Percentiles rank a stretch among this genome's conserved stretches.
Conservation (phyloP, 225 moss, liverwort and hornwort genomes). For the Bryoerythrophyllum caledonicum region DNA sequence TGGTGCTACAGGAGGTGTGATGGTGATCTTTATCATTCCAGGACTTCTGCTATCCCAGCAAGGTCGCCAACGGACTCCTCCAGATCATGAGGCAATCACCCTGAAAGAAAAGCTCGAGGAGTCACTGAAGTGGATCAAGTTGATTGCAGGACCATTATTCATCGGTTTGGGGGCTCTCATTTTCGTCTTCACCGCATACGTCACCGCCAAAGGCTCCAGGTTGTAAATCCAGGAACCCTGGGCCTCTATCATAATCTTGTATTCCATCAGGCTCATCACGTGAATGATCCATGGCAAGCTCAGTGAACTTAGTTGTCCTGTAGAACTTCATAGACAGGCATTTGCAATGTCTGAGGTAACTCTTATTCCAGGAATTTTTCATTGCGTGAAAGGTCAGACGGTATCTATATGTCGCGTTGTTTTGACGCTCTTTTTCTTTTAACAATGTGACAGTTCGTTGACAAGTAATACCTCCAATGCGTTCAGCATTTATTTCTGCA, state of each 20-base stretch:
- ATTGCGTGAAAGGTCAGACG: background rate
- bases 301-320: too few relatives aligned
- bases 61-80: slow-evolving; percentile 30
- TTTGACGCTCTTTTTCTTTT: too few relatives aligned
- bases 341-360: background rate
- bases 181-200: slow-evolving; percentile 44
- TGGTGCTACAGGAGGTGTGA: slow-evolving; percentile 91
- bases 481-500: too few relatives aligned
- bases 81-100: slow-evolving; percentile 27
- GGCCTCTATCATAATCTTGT: slow-evolving; percentile 11
- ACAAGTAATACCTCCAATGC: too few relatives aligned
- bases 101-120: slow-evolving; percentile 38
- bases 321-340: background rate
- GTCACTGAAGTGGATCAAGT: slow-evolving; percentile 45
- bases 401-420: too few relatives aligned
- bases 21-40: slow-evolving; percentile 88
- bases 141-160: slow-evolving; percentile 48
- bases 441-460: too few relatives aligned
- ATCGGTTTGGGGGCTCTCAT: slow-evolving; percentile 46
- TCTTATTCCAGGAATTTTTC: background rate
- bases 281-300: background rate
- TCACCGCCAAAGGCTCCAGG: slow-evolving; percentile 29
- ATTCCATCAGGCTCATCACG: slow-evolving; percentile 24
- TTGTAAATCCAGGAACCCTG: background rate
- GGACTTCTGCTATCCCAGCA: slow-evolving; percentile 56